Evolutionary conservation across 805 yeast genomes (phyloP).

Genomic region (Blastobotrys peoriensis): DNA sequence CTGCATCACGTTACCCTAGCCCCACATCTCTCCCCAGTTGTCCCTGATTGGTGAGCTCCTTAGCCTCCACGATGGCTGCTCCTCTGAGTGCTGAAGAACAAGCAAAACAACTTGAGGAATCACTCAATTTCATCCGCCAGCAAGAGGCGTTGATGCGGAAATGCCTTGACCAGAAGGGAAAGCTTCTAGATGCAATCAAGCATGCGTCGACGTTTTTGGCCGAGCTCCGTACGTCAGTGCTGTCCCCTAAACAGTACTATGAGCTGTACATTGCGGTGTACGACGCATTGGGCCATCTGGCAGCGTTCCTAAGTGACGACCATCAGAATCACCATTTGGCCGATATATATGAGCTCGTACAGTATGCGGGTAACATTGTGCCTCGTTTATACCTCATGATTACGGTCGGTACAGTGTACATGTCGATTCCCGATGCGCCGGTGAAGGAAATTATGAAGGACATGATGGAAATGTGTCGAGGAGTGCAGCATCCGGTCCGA

Average conservation of each 20-base stretch:
- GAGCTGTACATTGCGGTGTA: constrained; percentile 80
- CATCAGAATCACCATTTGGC: constrained; percentile 72
- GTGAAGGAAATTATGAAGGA: constrained; percentile 83
- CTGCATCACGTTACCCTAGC: too few species aligned
- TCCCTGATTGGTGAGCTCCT: too few species aligned
- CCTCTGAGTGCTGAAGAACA: constrained; percentile 14
- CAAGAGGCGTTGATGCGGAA: constrained; percentile 74
- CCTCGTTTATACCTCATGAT: constrained; percentile 93
- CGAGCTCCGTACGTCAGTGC: constrained; percentile 68
- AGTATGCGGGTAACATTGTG: constrained; percentile 83
- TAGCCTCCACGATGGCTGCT: too few species aligned
- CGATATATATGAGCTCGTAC: constrained; percentile 89
- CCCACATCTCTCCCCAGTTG: too few species aligned
- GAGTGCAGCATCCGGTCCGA: constrained; percentile 91
- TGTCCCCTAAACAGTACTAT: constrained; percentile 88
- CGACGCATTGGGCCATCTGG: constrained; percentile 69
- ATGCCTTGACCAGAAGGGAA: constrained; percentile 59
- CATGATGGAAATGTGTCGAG: constrained; percentile 96
- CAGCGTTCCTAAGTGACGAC: constrained; percentile 56
- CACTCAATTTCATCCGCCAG: constrained; percentile 50
- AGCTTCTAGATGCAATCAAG: constrained; percentile 80
- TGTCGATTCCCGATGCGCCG: constrained; percentile 73
- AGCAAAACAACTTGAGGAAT: constrained; percentile 35
- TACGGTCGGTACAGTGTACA: constrained; percentile 86
- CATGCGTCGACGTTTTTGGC: constrained; percentile 77